Base-by-base conservation (phyloP, 352 stramenopile species). In the Phytopythium montanum region DNA sequence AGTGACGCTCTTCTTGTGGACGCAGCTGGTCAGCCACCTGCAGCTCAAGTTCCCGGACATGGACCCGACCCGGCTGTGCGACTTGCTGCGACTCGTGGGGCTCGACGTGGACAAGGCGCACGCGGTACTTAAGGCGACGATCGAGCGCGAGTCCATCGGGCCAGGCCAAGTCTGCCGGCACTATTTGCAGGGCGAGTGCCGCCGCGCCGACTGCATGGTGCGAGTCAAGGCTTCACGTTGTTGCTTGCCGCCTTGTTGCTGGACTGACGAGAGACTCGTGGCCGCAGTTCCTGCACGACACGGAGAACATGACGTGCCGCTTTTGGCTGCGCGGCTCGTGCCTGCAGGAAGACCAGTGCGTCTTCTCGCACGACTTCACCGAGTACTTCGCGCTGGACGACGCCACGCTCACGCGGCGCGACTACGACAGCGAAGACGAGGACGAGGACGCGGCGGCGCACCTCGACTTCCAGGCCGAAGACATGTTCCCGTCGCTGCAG, bases 171-270 rank as follows among this genome's bases (percentile, higher is more conserved):
- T 95, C 31, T 95, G 85, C 46, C 79, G 85, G 33, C 85, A 95
- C 61, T 93, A 93, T 52, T 57, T 95, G 42, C 76, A 85, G 33
- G 85, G 85, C 21, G 81, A 93, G 44, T 95, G 85, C 44, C 83
- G 84, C 45, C 83, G 85, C 60, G 83, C 85, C 7, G 85, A 95
- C 59, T 95, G 85, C 71, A 92, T 91, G 85, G 85, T 92, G 64
- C 60, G 41, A 18, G 8, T 14, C 41, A 7, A 28, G 1, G 19
- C 0, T 16, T 48, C 5, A 3, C 1, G 28, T 0, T 26, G 8
- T 14, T 10, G 41, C 2, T 9, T 41, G 8, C 39, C 12, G 41
- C 3, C n/a, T 48, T 48, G 41, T 3, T 16, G 41, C 19, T 12
- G 8, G 26, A 48, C 5, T 48, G n/a, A 48, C n/a, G n/a, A 8